Base-by-base conservation (phyloP, 23 red algal species). In the Pyropia haitanensis region DNA sequence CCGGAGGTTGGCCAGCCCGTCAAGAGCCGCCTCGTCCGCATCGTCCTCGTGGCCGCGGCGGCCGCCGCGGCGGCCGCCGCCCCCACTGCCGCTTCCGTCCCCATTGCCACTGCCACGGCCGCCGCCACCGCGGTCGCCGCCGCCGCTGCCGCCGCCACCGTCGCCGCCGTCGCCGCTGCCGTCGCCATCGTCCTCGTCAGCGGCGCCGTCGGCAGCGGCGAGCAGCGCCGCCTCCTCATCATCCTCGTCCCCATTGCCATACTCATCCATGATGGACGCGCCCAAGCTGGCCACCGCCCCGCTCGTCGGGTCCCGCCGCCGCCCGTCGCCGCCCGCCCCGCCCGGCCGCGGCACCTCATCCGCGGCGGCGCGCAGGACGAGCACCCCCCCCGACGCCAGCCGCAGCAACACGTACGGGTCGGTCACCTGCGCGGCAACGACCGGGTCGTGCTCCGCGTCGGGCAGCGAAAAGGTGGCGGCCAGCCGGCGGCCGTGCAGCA, bases 341-440 rank as follows among this genome's bases (percentile, higher is more conserved):
- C 54, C 56, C 16, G 49, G 12, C 28, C 53, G 34, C 9, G 2
- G 31, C 26, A 60, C 53, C 17, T 72, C 18, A 5, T 65, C 25
- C 21, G 80, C 73, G 34, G 21, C 31, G 4, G 81, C 53, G 2
- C 71, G 39, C 18, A 88, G 55, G 49, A 96, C 82, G 64, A 60
- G 16, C 26, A 96, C 22, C 14, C 72, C 59, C 5, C 72, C 64
- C 25, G 50, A 27, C 14, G 52, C 51, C 20, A 82, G 62, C 67
- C 76, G 59, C n/a, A 97, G 54, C 31, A 88, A 15, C 4, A 97
- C 65, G 7, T 85, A 78, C 19, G 93, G 93, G 72, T 97, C 93
- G 66, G 53, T 67, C 12, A 97, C 71, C 29, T 79, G 82, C 21
- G 93, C 83, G 28, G 28, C 60, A 16, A 53, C 76, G 25, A 97